A percentile compares a stretch with the other conserved stretches of the same genome.
phyloP scores from a whole-genome alignment of 257 asterid genomes.

The Solanum clarkiae region DNA sequence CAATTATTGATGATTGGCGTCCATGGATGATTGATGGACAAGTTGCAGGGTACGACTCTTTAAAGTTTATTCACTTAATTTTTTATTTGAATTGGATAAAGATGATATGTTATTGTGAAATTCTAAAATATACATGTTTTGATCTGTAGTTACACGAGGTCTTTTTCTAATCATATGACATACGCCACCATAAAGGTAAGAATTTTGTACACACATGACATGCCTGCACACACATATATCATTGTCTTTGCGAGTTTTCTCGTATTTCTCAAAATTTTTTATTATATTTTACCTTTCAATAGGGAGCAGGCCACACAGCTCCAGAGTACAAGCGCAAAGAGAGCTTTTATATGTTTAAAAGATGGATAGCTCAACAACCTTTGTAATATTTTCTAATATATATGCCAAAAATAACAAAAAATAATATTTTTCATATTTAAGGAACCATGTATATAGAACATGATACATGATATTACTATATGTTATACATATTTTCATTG shows the following conservation, averaged over 20 bases:
- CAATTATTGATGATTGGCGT: slow-evolving; percentile 4
- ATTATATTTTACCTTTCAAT: no score
- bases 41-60: slow-evolving; percentile 30
- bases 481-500: no score
- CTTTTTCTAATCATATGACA: slow-evolving; percentile 15
- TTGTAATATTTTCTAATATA: not conserved
- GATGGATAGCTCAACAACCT: not conserved
- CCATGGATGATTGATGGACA: slow-evolving; percentile 29
- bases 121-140: not conserved
- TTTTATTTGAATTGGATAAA: not conserved
- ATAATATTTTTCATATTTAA: no score
- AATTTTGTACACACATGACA: not conserved
- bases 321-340: not conserved
- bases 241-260: not conserved
- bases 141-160: slow-evolving; percentile 20
- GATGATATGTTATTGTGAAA: not conserved
- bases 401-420: no score
- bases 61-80: not conserved
- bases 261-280: not conserved
- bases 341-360: not conserved
- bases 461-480: no score
- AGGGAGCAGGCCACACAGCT: not conserved
- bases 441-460: no score
- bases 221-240: no score
- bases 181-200: slow-evolving; percentile 34